Conservation (phyloP, 208 protist genomes). For the Crithidia sp. region DNA sequence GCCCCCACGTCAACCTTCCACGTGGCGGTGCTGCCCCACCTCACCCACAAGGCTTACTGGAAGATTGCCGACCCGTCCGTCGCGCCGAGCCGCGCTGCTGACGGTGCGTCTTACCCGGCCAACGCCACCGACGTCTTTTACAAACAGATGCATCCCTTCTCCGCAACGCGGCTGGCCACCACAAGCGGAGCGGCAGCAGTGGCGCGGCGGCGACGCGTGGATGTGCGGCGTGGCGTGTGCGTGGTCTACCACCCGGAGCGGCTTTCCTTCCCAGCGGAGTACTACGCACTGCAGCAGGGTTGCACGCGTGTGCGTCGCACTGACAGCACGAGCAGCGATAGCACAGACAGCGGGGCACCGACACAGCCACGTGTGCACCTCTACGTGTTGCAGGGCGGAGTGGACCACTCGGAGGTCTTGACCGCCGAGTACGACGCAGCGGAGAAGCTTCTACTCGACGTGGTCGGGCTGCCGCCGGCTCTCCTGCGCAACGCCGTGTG, state of each 20-base stretch:
- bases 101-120: neutral
- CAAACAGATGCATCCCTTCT: constrained; percentile 28
- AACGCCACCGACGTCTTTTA: constrained; percentile 5
- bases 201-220: constrained; percentile 6
- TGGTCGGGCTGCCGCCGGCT: constrained; percentile 14
- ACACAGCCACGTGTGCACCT: constrained; percentile 13
- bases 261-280: constrained; percentile 26
- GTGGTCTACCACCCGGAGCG: constrained; percentile 31
- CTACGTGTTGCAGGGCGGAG: constrained; percentile 30
- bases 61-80: neutral
- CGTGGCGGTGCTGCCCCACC: constrained; percentile 22
- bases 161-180: neutral
- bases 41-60: constrained; percentile 16
- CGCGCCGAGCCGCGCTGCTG: neutral
- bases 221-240: constrained; percentile 27
- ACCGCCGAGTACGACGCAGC: constrained; percentile 8
- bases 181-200: neutral
- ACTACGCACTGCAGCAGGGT: constrained; percentile 21
- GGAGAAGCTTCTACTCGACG: constrained; percentile 11
- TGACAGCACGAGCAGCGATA: neutral
- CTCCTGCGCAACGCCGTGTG: constrained; percentile 30
- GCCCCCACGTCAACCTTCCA: constrained; percentile 12
- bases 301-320: constrained; percentile 26
- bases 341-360: too few relatives aligned
- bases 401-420: constrained; percentile 16